Evolutionary conservation across 2,329 filamentous ascomycete species (phyloP), one percentile per base, ranked within the genome.

Genomic region (Neodidymelliopsis sp.): DNA sequence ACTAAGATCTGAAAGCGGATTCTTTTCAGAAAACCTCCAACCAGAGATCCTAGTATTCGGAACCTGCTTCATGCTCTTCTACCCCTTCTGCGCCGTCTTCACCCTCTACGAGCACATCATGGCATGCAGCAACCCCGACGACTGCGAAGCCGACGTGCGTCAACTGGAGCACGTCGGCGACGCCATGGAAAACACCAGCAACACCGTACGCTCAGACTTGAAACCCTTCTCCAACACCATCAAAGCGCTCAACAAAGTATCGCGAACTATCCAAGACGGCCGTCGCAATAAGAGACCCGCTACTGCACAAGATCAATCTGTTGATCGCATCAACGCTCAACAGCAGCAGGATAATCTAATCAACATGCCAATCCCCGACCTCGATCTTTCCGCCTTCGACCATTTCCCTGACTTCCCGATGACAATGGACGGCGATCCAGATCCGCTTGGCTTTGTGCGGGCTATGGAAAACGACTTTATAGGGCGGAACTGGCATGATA

Each of bases 401-500:
- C 47, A 52, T 2, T 50, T 59, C 7, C 55, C 56, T 1, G 63
- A 63, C 13, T 58, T 62, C 8, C 36, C 54, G 6, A 41, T 54
- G 30, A 58, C 49, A 3, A 27, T 54, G 22, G 58, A 61, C 6
- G 62, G 56, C 11, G 56, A 56, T 12, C 53, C 60, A n/a, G 57
- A 67, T 34, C 59, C 65, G 6, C 46, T 61, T 4, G 59, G 54
- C 2, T 64, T 65, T 15, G 60, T 70, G 2, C 41, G 66, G 6
- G 65, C 65, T 2, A 34, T 70, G 22, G 66, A 70, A 27, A 67
- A 50, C n/a, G 65, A 69, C 19, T 60, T 69, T 23, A 57, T 65
- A n/a, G 53, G 53, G 8, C 45, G 59, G 10, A 70, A 66, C 18
- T 70, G 65, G 65, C 55, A 65, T 35, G 57, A 60, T 19, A 39